Percentiles rank a stretch among this genome's conserved stretches.
Evolutionary conservation across 1,139 yeast genomes (phyloP).

Genomic region (Meyerozyma sp.): DNA sequence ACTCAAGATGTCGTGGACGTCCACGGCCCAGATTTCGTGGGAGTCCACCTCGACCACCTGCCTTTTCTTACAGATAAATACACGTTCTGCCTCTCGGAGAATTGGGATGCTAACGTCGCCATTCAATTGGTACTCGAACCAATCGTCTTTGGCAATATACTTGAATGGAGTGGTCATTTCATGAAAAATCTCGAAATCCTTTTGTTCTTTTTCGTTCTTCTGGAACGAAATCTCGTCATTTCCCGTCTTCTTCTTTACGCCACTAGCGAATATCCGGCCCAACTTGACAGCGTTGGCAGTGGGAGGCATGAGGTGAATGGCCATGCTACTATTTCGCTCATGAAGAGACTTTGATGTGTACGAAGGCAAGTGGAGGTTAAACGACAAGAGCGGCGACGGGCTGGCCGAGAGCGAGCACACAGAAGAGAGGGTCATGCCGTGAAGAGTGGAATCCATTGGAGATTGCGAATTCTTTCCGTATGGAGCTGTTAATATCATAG

Average conservation of each 20-base stretch:
- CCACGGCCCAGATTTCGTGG: slow-evolving; percentile 86
- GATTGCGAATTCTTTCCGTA: slow-evolving; percentile 15
- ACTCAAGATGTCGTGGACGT: slow-evolving; percentile 38
- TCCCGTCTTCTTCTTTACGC: slow-evolving; percentile 26
- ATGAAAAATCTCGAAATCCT: slow-evolving; percentile 38
- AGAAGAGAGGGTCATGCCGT: slow-evolving; percentile 80
- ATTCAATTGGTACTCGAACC: slow-evolving; percentile 2
- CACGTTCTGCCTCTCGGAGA: slow-evolving; percentile 52
- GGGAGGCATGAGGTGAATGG: slow-evolving; percentile 73
- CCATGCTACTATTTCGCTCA: slow-evolving; percentile 44
- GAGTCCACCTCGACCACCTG: slow-evolving; percentile 59
- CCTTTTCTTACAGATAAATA: slow-evolving; percentile 57
- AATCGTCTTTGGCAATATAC: slow-evolving; percentile 7
- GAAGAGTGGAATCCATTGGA: slow-evolving; percentile 17
- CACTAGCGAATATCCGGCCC: slow-evolving; percentile 60
- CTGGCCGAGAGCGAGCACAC: slow-evolving; percentile 70
- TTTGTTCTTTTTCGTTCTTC: slow-evolving; percentile 2
- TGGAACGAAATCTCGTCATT: slow-evolving; percentile 9
- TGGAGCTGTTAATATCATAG: slow-evolving; percentile 37
- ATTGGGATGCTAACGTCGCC: slow-evolving; percentile 37
- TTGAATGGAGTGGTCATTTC: slow-evolving; percentile 32
- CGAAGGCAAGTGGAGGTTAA: slow-evolving; percentile 80
- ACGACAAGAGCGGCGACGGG: slow-evolving; percentile 72
- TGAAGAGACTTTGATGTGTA: slow-evolving; percentile 66
- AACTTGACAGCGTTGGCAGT: slow-evolving; percentile 43